phyloP scores from a whole-genome alignment of 371 early-diverging fungal species.

The Hamiltosporidium magnivora region DNA sequence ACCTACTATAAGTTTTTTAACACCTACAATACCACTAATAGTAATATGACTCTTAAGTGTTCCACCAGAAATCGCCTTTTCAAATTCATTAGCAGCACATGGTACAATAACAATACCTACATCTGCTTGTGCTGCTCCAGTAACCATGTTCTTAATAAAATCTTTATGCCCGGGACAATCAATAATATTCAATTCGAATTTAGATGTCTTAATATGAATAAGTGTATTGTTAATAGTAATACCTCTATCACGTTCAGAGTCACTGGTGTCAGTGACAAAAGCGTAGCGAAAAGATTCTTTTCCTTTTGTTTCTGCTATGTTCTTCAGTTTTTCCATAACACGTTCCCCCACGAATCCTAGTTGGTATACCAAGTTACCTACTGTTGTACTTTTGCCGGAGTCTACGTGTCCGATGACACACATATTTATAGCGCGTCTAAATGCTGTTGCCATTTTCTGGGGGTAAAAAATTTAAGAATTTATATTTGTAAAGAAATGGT shows the following conservation, averaged over 20 bases:
- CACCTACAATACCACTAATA: conserved; percentile 83
- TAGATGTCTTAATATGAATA: conserved; percentile 30
- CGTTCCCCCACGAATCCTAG: conserved; percentile 45
- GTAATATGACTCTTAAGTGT: conserved; percentile 88
- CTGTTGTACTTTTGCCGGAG: conserved; percentile 54
- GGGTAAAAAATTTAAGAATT: conserved; percentile 1
- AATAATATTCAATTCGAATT: conserved; percentile 58
- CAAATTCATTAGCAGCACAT: conserved; percentile 73
- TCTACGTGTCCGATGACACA: conserved; percentile 56
- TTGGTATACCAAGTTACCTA: conserved; percentile 40
- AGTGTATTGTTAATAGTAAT: conserved; percentile 52
- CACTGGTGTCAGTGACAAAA: conserved; percentile 48
- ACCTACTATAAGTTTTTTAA: conserved; percentile 80
- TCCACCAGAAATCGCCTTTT: conserved; percentile 61
- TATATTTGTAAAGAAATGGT: too few species aligned
- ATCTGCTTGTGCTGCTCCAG: conserved; percentile 88
- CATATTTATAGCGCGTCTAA: conserved; percentile 43
- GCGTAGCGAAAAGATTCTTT: conserved; percentile 50
- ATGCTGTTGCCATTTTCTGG: conserved; percentile 22
- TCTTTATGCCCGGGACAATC: conserved; percentile 99
- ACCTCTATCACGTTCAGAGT: conserved; percentile 52
- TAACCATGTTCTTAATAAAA: conserved; percentile 99
- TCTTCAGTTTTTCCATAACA: conserved; percentile 41
- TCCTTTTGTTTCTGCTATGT: conserved; percentile 38
- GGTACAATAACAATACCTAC: conserved; percentile 94